Evolutionary conservation across 768 basidiomycete genomes (phyloP).

Genomic region (Leccinum obscurum): DNA sequence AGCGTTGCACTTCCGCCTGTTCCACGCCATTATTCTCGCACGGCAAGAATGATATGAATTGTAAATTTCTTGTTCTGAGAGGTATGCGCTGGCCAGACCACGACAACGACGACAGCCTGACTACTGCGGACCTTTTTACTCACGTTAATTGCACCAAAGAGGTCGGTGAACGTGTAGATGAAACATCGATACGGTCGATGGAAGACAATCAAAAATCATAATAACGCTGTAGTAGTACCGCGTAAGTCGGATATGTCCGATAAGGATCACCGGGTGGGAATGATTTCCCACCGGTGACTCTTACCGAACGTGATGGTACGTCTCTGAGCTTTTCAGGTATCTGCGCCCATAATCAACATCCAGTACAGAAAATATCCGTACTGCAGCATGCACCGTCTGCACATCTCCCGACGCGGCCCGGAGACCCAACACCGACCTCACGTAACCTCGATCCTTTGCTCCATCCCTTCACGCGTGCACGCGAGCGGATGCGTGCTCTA

Average conservation of each 20-base stretch:
- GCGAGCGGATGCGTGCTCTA: slow-evolving; percentile 91
- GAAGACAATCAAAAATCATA: background rate
- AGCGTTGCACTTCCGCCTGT: background rate
- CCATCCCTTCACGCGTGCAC: slow-evolving; percentile 90
- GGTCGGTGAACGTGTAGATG: slow-evolving; percentile 1
- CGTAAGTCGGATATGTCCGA: background rate
- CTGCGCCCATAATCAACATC: slow-evolving; percentile 5
- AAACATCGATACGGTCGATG: slow-evolving; percentile 3
- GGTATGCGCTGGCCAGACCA: background rate
- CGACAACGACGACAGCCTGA: background rate
- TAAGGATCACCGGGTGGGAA: too few relatives aligned
- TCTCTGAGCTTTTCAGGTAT: background rate
- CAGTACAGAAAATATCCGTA: slow-evolving; percentile 75
- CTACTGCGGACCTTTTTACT: background rate
- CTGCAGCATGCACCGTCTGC: slow-evolving; percentile 78
- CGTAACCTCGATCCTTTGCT: slow-evolving; percentile 93
- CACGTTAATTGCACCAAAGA: background rate
- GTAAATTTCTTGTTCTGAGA: background rate
- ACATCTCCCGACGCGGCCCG: slow-evolving; percentile 72
- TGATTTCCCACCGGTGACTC: slow-evolving; percentile 11
- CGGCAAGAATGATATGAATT: background rate
- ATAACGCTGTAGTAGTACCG: background rate
- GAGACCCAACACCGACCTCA: slow-evolving; percentile 84
- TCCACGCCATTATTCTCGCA: background rate
- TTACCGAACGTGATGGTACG: slow-evolving; percentile 17